Base-by-base conservation (phyloP, 2,329 filamentous ascomycete genomes). In the Colletotrichum sp. region DNA sequence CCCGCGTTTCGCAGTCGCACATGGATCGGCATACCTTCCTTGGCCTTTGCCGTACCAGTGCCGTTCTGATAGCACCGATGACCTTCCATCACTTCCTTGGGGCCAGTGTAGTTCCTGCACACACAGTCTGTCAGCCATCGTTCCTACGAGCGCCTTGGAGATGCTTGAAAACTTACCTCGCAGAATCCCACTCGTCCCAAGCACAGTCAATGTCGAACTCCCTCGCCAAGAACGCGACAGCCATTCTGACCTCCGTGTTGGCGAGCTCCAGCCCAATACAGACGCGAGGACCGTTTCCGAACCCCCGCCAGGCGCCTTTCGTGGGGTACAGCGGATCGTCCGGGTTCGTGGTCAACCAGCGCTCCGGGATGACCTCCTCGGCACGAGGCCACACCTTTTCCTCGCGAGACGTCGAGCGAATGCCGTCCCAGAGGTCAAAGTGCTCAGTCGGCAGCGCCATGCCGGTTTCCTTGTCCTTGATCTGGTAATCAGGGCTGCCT, bases 261-360 rank as follows among this genome's bases (percentile, higher is more conserved):
- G 89, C 90, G 34, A 92, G 82, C 77, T 90, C 87, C 81, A 91
- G 87, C 0, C 90, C 90, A 32, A 92, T 87, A 76, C 90, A 92
- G 32, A 87, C 89, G 12, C 90, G 81, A 6, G 87, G 86, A 0
- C 90, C 90, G 55, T 87, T 83, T 55, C 88, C 88, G 78, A 92
- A 92, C 2, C 88, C 85, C 13, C 88, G 82, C 85, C 86, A 92
- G 0, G 89, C 88, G 71, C 86, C 83, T 57, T 76, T 78, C 15
- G 66, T 68, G 3, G 78, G 72, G 36, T 71, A 66, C 19, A 79
- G 34, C 55, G 68, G 76, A 34, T 78, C 72, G 2, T 30, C 36
- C 15, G 69, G 36, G 19, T 78, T 59, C 4, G 68, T 75, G 2
- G 74, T 79, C 16, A 87, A 78, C 82, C 85, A 89, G 9, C 88